phyloP scores from a whole-genome alignment of 2,329 filamentous ascomycete genomes.

The Magnaporthiopsis poae region DNA sequence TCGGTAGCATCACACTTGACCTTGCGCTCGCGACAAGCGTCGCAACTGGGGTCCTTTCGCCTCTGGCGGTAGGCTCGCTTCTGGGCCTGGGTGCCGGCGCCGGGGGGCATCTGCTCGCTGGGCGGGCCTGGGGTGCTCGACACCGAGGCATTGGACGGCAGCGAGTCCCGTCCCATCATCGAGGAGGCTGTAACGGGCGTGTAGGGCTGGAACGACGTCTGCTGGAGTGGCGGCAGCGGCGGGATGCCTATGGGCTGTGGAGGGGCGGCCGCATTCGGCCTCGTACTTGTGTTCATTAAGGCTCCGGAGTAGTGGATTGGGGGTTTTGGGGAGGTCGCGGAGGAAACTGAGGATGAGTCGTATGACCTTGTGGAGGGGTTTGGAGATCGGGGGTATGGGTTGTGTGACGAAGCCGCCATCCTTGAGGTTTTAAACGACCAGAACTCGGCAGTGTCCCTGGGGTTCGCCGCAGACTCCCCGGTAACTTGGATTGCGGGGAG shows the following conservation, averaged over 20 bases:
- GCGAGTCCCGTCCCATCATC: slow-evolving; percentile 48
- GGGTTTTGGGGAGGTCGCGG: slow-evolving; percentile 49
- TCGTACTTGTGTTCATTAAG: slow-evolving; percentile 41
- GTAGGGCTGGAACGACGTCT: slow-evolving; percentile 41
- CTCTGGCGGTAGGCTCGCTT: slow-evolving; percentile 91
- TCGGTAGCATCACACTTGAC: slow-evolving; percentile 93
- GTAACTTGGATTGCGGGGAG: slow-evolving; percentile 21
- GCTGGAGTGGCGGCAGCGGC: slow-evolving; percentile 35
- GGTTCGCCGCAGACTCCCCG: slow-evolving; percentile 28
- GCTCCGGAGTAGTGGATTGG: slow-evolving; percentile 42
- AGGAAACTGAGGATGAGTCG: slow-evolving; percentile 55
- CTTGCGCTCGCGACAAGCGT: slow-evolving; percentile 82
- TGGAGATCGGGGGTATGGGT: slow-evolving; percentile 50
- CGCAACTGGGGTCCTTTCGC: slow-evolving; percentile 92
- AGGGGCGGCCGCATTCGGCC: slow-evolving; percentile 37
- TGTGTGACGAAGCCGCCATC: slow-evolving; percentile 50
- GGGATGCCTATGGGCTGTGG: slow-evolving; percentile 46
- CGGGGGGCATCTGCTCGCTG: slow-evolving; percentile 21
- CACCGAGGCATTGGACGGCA: slow-evolving; percentile 49
- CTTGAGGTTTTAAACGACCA: slow-evolving; percentile 24
- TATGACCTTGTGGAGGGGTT: slow-evolving; percentile 52
- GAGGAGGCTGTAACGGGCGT: slow-evolving; percentile 40
- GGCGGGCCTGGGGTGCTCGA: slow-evolving; percentile 42
- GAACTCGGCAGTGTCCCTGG: slow-evolving; percentile 20
- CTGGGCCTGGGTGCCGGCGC: slow-evolving; percentile 53